Evolutionary conservation across 2,329 filamentous ascomycete genomes (phyloP).

Genomic region (Aquanectria penicillioides): DNA sequence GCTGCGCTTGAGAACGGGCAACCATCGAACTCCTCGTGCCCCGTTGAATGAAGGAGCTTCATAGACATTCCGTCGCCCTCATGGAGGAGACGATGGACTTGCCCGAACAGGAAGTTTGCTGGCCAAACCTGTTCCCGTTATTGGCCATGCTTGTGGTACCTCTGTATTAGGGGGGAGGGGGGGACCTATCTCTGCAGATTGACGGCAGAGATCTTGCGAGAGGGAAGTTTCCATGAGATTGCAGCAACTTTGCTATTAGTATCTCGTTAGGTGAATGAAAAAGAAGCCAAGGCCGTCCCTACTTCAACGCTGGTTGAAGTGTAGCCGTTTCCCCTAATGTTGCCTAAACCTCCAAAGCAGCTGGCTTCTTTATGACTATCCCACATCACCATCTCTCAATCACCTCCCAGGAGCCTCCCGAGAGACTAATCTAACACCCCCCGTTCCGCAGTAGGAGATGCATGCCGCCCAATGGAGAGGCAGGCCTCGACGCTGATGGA

Average conservation of each 20-base stretch:
- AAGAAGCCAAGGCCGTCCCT: too few relatives aligned
- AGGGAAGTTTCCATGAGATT: not conserved
- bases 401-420: not conserved
- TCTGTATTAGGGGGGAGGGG: constrained; percentile 25
- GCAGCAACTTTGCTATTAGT: not conserved
- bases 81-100: constrained; percentile 30
- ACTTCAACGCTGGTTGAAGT: too few relatives aligned
- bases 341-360: not conserved
- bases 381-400: not conserved
- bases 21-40: too few relatives aligned
- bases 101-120: constrained; percentile 38
- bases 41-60: not conserved
- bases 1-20: too few relatives aligned
- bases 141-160: constrained; percentile 30
- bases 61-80: constrained; percentile 10
- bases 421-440: constrained; percentile 3
- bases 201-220: not conserved
- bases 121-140: constrained; percentile 23
- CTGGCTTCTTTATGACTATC: not conserved
- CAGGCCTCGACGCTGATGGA: constrained; percentile 27
- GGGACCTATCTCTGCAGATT: constrained; percentile 13
- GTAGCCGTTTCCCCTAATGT: too few relatives aligned
- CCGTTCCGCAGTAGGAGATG: not conserved
- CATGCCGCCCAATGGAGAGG: constrained; percentile 26
- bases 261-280: not conserved